Evolutionary conservation across 1,284 basidiomycete species (phyloP).

Genomic region (Cryptococcus neoformans): DNA sequence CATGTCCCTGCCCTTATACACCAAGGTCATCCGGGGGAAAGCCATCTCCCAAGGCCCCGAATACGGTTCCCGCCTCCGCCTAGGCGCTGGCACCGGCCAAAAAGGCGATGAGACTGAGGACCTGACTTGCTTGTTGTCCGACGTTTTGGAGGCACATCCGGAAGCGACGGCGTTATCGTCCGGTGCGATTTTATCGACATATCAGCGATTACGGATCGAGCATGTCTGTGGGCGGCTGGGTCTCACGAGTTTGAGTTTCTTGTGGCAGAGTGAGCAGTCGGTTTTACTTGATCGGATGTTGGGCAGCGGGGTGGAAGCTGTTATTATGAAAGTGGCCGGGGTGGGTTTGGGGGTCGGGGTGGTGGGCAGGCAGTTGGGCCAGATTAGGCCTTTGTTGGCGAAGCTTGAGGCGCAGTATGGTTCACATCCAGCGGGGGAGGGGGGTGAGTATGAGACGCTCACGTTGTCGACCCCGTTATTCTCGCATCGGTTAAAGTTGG

Average conservation of each 20-base stretch:
- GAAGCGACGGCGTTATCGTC: conserved; percentile 86
- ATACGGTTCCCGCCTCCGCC: conserved; percentile 63
- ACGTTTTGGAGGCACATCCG: conserved; percentile 80
- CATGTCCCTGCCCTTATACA: conserved; percentile 80
- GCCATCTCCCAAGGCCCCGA: conserved; percentile 78
- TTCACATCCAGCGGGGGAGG: conserved; percentile 94
- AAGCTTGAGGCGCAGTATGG: conserved; percentile 79
- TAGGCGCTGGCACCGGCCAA: conserved; percentile 54
- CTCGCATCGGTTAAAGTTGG: conserved; percentile 67
- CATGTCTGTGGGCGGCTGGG: conserved; percentile 90
- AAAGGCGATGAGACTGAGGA: conserved; percentile 95
- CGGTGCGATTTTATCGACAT: conserved; percentile 96
- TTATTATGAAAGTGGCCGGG: conserved; percentile 96
- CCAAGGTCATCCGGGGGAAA: conserved; percentile 72
- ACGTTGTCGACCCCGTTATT: conserved; percentile 90
- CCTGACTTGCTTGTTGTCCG: conserved; percentile 68
- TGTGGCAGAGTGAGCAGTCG: conserved; percentile 90
- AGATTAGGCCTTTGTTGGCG: conserved; percentile 71
- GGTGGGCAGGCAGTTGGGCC: conserved; percentile 70
- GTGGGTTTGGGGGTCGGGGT: conserved; percentile 78
- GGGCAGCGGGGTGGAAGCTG: conserved; percentile 68
- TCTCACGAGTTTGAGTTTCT: conserved; percentile 77
- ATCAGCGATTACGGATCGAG: conserved; percentile 94
- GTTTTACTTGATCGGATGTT: conserved; percentile 87
- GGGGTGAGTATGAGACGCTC: conserved; percentile 95